Conservation (phyloP, 495 filamentous ascomycete genomes). For the Penicillium bovifimosum region DNA sequence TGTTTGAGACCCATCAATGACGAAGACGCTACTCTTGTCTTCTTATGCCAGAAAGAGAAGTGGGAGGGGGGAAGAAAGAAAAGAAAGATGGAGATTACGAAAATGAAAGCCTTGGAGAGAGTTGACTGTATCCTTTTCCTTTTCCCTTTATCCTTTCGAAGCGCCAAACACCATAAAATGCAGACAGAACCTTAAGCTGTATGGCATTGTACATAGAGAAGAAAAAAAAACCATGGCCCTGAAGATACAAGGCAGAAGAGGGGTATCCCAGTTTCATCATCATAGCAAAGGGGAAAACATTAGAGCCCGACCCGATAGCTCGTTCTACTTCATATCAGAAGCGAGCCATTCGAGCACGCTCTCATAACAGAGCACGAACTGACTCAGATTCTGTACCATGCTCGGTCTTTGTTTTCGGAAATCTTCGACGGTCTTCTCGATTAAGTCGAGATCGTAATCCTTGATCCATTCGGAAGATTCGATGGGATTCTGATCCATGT, state of each 20-base stretch:
- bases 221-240: constrained; percentile 1
- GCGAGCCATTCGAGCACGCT: constrained; percentile 85
- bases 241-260: constrained; percentile 1
- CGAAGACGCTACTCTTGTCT: background rate
- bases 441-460: constrained; percentile 63
- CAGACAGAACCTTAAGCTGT: constrained; percentile 3
- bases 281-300: background rate
- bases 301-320: background rate
- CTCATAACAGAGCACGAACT: constrained; percentile 96
- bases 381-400: constrained; percentile 94
- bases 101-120: background rate
- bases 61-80: no score
- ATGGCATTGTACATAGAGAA: constrained; percentile 2
- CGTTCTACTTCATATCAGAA: constrained; percentile 35
- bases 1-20: background rate
- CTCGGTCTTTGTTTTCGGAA: constrained; percentile 83
- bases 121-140: background rate
- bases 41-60: background rate
- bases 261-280: constrained; percentile 2
- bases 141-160: background rate
- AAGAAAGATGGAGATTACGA: background rate
- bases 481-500: constrained; percentile 24
- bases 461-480: constrained; percentile 26
- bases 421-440: constrained; percentile 81
- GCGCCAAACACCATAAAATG: constrained; percentile 6